phyloP scores from a whole-genome alignment of 495 filamentous ascomycete species.

The Penicillium pulvis region DNA sequence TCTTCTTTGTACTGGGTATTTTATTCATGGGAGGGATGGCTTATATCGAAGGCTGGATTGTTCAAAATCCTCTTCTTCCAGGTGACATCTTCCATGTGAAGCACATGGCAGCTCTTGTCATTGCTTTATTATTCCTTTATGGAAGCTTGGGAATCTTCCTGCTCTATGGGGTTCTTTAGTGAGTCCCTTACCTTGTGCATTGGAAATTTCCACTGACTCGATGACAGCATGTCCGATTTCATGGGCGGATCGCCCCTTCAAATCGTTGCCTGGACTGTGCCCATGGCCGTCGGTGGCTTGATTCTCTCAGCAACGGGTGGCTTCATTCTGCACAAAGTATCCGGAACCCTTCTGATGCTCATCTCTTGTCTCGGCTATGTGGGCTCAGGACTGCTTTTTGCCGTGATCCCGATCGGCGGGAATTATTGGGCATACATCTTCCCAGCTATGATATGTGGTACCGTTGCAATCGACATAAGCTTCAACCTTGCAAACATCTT shows the following conservation, averaged over 20 bases:
- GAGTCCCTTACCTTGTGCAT: constrained; percentile 30
- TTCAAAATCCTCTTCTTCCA: constrained; percentile 71
- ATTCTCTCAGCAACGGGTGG: constrained; percentile 72
- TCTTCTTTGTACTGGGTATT: constrained; percentile 55
- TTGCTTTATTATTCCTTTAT: constrained; percentile 73
- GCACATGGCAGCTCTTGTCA: constrained; percentile 67
- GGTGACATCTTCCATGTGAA: constrained; percentile 72
- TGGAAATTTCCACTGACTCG: too few species aligned
- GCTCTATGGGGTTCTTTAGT: constrained; percentile 81
- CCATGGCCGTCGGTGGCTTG: constrained; percentile 74
- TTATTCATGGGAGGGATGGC: constrained; percentile 57
- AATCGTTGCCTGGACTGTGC: constrained; percentile 76
- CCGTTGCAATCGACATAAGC: constrained; percentile 80
- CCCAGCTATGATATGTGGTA: constrained; percentile 79
- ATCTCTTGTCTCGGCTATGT: constrained; percentile 68
- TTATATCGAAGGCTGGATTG: constrained; percentile 79
- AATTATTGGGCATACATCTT: constrained; percentile 76
- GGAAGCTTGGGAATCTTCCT: constrained; percentile 76
- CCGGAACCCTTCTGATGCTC: constrained; percentile 69
- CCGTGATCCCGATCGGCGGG: constrained; percentile 62
- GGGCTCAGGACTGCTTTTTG: constrained; percentile 68
- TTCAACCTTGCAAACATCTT: constrained; percentile 86
- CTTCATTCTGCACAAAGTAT: constrained; percentile 73
- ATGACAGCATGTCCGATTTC: constrained; percentile 60
- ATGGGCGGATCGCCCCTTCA: constrained; percentile 68